Base-by-base conservation (phyloP, 176 grass and related monocot genomes). In the Rhynchospora breviuscula region DNA sequence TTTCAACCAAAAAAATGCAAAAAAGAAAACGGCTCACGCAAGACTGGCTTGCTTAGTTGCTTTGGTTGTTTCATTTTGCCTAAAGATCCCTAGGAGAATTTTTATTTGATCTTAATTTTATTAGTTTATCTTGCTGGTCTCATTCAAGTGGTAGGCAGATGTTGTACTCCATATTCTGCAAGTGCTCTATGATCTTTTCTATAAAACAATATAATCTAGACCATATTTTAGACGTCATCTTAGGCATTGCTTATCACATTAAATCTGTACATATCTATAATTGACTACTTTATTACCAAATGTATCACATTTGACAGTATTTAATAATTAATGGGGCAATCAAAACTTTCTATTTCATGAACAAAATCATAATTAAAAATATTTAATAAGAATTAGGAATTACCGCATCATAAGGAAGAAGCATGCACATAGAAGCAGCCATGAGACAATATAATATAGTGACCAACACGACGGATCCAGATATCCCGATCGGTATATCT, bases 361-460 rank as follows among this genome's bases (percentile, higher is more conserved):
- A 14, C 14, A 67, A 67, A 67, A 6, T n/a, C 33, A 35, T 33
- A 67, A 40, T 40, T 19, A 69, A 69, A 45, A 8, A 44, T 66
- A 1, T 69, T 0, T 45, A 18, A 43, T n/a, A 54, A 26, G 23
- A 13, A 76, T 0, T 64, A 46, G n/a, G 40, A 18, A 68, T 79
- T 87, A 99, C 97, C 66, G 83, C 86, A 87, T 99, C 97, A 82
- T 99, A 99, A 15, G 97, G 97, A 43, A 99, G 86, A 85, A 99
- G 97, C 97, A 99, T 92, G 67, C 83, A 78, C 93, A 99, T 95
- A 72, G 97, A 99, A 4, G 79, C 85, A 29, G 97, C 97, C 97
- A 99, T 96, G 89, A 99, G 97, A 82, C 97, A 99, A 79, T 99
- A 99, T 83, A 99, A 89, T 43, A 79, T 59, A n/a, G 93, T 89